Evolutionary conservation across 495 filamentous ascomycete species (phyloP).

Genomic region (Cryomyces minteri): DNA sequence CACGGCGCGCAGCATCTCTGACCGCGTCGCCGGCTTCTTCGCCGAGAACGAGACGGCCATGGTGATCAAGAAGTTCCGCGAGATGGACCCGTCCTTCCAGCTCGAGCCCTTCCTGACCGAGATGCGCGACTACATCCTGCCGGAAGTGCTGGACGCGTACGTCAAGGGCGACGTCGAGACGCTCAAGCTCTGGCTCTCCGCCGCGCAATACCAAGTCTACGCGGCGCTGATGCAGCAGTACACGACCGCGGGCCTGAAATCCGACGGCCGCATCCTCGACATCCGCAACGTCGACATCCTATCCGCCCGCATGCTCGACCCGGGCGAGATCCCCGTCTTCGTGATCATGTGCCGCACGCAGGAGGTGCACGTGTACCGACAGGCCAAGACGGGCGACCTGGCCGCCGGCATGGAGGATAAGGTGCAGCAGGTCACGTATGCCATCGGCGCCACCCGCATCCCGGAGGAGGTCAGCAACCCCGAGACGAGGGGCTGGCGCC

Average conservation of each 20-base stretch:
- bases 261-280: conserved; percentile 85
- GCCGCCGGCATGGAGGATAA: conserved; percentile 98
- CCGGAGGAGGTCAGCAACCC: conserved; percentile 93
- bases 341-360: conserved; percentile 94
- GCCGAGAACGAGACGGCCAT: conserved; percentile 93
- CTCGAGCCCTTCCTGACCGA: conserved; percentile 86
- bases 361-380: conserved; percentile 90
- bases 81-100: conserved; percentile 90
- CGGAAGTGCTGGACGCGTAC: conserved; percentile 93
- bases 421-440: conserved; percentile 94
- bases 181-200: conserved; percentile 84
- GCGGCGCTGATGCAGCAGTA: conserved; percentile 89
- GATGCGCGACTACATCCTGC: conserved; percentile 92
- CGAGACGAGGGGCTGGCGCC: conserved; percentile 86
- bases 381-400: conserved; percentile 71
- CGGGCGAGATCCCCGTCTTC: conserved; percentile 91
- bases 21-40: conserved; percentile 86
- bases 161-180: conserved; percentile 89
- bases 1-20: conserved; percentile 82
- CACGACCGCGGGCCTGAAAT: conserved; percentile 76
- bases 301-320: conserved; percentile 80
- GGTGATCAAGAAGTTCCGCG: conserved; percentile 95
- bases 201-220: conserved; percentile 88
- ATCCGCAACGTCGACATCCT: conserved; percentile 87
- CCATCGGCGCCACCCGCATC: conserved; percentile 83